A percentile compares a stretch with the other conserved stretches of the same genome.
These are phyloP conservation scores for Allomyces javanicus DNA, from an alignment of 192 early-diverging fungal species.

Conservation along the genomic window DNA sequence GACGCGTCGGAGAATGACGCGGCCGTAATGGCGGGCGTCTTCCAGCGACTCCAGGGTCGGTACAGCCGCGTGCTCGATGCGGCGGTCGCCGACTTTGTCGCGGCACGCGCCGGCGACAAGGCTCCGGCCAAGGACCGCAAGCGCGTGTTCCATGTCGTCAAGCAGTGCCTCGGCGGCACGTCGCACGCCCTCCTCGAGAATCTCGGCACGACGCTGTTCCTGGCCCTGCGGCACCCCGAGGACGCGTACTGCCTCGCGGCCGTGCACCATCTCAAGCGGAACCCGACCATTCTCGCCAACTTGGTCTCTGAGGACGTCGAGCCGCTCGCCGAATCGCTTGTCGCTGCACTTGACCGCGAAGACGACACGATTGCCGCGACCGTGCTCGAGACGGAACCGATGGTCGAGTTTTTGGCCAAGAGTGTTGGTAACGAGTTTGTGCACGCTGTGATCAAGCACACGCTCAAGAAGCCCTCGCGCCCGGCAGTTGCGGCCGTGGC, in stretches of 20 bases:
- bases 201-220: not conserved
- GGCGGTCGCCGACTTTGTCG: not conserved
- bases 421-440: no score
- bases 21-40: slow-evolving; percentile 7
- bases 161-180: not conserved
- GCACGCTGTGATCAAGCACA: not conserved
- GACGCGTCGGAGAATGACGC: slow-evolving; percentile 6
- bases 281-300: not conserved
- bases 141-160: not conserved
- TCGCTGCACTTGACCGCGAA: slow-evolving; percentile 17
- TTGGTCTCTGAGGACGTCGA: slow-evolving; percentile 6
- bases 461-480: not conserved
- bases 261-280: not conserved
- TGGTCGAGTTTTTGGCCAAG: not conserved
- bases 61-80: not conserved
- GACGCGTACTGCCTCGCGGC: not conserved
- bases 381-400: not conserved
- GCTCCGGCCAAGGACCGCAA: not conserved
- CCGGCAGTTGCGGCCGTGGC: not conserved
- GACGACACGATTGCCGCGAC: slow-evolving; percentile 12
- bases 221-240: not conserved
- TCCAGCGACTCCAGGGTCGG: slow-evolving; percentile 13
- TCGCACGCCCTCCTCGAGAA: not conserved
- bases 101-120: not conserved
- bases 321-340: slow-evolving; percentile 32